These are phyloP conservation scores for Rubroboletus satanas DNA, from an alignment of 768 basidiomycete genomes.

Conservation along the genomic window DNA sequence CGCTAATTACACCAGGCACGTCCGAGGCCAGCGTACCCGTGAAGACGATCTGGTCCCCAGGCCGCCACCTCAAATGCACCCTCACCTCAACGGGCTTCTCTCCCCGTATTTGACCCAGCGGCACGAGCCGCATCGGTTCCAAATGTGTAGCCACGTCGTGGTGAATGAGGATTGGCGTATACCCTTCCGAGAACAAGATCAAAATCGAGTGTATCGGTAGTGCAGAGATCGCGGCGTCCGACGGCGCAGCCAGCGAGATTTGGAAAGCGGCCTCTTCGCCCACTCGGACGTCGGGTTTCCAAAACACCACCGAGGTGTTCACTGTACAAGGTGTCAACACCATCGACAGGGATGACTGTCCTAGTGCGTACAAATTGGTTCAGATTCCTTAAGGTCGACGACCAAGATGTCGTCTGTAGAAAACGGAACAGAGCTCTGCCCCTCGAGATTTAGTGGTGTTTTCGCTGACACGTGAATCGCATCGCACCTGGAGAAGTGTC, in stretches of 20 bases:
- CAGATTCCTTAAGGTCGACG: slow-evolving; percentile 61
- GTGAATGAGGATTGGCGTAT: slow-evolving; percentile 48
- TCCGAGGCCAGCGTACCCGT: slow-evolving; percentile 55
- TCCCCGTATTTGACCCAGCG: slow-evolving; percentile 46
- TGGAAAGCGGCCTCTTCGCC: slow-evolving; percentile 71
- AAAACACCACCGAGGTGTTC: slow-evolving; percentile 64
- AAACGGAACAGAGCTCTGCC: slow-evolving; percentile 68
- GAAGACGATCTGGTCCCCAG: slow-evolving; percentile 53
- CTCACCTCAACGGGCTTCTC: slow-evolving; percentile 22
- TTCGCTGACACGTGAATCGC: neutral
- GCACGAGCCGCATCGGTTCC: slow-evolving; percentile 29
- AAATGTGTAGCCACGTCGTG: slow-evolving; percentile 33
- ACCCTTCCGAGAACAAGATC: slow-evolving; percentile 53
- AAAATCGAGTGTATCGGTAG: slow-evolving; percentile 60
- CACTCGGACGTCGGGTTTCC: slow-evolving; percentile 59
- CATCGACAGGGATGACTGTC: neutral
- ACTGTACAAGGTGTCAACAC: slow-evolving; percentile 41
- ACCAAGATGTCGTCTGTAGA: slow-evolving; percentile 51
- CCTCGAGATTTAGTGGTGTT: neutral
- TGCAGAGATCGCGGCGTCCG: slow-evolving; percentile 43
- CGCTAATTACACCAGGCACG: slow-evolving; percentile 49
- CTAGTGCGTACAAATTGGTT: slow-evolving; percentile 54
- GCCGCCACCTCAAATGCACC: slow-evolving; percentile 56
- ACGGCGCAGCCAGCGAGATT: slow-evolving; percentile 55
- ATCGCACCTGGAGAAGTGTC: slow-evolving; percentile 63